Evolutionary conservation across 140 eudicot species (phyloP).

Genomic region (Senecio squalidus): DNA sequence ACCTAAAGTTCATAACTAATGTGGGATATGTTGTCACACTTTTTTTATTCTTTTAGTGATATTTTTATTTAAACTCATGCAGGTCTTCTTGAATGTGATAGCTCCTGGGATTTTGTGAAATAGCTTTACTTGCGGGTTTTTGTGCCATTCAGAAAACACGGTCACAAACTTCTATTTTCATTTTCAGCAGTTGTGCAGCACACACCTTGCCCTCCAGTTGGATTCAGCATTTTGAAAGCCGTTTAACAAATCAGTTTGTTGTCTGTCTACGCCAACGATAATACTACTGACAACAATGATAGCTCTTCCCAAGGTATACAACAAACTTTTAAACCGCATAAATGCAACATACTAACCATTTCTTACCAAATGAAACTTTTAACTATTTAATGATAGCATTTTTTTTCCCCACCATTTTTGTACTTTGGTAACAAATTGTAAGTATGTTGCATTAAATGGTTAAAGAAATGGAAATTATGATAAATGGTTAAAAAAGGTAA

Average conservation of each 20-base stretch:
- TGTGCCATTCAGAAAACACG: constrained; percentile 97
- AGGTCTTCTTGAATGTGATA: constrained; percentile 75
- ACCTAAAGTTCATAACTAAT: not conserved
- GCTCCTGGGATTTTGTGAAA: constrained; percentile 81
- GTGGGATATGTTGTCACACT: not conserved
- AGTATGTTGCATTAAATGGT: no score
- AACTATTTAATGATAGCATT: no score
- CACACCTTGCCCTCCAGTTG: constrained; percentile 84
- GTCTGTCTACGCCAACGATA: constrained; percentile 70
- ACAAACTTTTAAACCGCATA: not conserved
- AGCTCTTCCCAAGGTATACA: constrained; percentile 68
- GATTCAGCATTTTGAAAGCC: constrained; percentile 94
- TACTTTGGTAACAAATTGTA: no score
- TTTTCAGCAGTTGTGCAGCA: constrained; percentile 90
- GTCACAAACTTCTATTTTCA: constrained; percentile 85
- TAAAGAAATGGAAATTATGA: no score
- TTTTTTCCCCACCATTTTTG: no score
- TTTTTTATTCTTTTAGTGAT: not conserved
- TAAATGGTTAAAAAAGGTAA: no score
- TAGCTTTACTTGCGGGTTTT: constrained; percentile 83
- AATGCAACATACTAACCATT: not conserved
- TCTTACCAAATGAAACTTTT: not conserved
- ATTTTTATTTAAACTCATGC: constrained; percentile 20
- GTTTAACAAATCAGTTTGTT: constrained; percentile 95
- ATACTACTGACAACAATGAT: constrained; percentile 34